Evolutionary conservation across 139 green algal species (phyloP).

Genomic region (Chlorella sp.): DNA sequence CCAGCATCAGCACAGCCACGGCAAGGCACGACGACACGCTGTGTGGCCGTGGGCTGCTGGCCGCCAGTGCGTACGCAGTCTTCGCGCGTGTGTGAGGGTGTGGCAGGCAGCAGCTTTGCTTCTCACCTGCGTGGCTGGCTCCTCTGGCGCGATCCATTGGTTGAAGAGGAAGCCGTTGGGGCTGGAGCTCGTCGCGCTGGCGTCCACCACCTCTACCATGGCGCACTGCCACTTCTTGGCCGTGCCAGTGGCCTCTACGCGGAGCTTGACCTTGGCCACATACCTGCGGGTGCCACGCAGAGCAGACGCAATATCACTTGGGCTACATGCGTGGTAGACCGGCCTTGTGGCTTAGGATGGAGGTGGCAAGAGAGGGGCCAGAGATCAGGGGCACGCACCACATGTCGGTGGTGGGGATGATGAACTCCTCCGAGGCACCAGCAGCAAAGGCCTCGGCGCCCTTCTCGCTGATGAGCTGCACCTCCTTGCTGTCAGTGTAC

Average conservation of each 20-base stretch:
- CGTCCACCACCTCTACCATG: background rate
- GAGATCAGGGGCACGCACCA: no score
- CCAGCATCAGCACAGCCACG: no score
- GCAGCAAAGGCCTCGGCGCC: slow-evolving; percentile 2
- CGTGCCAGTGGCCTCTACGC: background rate
- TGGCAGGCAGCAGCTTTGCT: no score
- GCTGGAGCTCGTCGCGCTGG: background rate
- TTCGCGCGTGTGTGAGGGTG: no score
- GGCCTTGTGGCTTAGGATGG: no score
- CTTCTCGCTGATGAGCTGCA: slow-evolving; percentile 1
- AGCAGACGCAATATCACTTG: no score
- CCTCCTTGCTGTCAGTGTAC: background rate
- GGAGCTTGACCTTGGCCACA: background rate
- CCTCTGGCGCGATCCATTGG: background rate
- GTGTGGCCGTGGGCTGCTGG: no score
- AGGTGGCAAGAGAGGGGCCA: no score
- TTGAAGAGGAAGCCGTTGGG: background rate
- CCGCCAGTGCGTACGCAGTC: no score
- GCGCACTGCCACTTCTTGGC: background rate
- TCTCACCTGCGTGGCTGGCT: background rate
- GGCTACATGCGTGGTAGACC: no score
- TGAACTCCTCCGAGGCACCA: background rate
- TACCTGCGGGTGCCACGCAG: no score
- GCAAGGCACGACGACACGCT: no score
- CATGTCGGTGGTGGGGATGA: background rate